Conservation (phyloP, 140 eudicot genomes). For the Flaveria floridana region DNA sequence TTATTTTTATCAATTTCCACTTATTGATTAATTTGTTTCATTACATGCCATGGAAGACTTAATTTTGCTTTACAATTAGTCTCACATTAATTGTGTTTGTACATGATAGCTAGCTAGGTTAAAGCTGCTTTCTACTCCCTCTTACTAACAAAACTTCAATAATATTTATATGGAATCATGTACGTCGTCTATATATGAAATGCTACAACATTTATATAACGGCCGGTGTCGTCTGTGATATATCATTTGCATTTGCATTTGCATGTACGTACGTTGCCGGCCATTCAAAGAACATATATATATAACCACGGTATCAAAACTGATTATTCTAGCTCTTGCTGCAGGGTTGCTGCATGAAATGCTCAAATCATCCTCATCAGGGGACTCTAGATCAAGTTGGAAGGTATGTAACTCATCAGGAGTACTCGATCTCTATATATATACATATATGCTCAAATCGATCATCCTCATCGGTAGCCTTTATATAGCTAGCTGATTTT, state of each 20-base stretch:
- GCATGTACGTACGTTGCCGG: no score
- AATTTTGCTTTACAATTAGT: background rate
- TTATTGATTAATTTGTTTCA: no score
- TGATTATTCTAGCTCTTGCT: no score
- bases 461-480: background rate
- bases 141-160: slow-evolving; percentile 2
- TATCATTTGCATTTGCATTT: no score
- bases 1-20: background rate
- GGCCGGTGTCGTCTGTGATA: no score
- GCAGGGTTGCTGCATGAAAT: slow-evolving; percentile 82
- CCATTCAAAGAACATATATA: no score
- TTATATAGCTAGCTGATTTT: background rate
- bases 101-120: background rate
- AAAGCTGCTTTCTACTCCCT: background rate
- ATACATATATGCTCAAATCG: background rate
- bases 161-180: background rate
- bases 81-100: background rate
- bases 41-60: no score
- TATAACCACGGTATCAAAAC: no score
- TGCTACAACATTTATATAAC: no score
- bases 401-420: slow-evolving; percentile 49
- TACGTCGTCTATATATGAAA: no score
- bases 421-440: no score
- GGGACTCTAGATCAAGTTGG: slow-evolving; percentile 73
- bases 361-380: slow-evolving; percentile 69